phyloP scores from a whole-genome alignment of 257 asterid genomes.

The Primulina huaijiensis region DNA sequence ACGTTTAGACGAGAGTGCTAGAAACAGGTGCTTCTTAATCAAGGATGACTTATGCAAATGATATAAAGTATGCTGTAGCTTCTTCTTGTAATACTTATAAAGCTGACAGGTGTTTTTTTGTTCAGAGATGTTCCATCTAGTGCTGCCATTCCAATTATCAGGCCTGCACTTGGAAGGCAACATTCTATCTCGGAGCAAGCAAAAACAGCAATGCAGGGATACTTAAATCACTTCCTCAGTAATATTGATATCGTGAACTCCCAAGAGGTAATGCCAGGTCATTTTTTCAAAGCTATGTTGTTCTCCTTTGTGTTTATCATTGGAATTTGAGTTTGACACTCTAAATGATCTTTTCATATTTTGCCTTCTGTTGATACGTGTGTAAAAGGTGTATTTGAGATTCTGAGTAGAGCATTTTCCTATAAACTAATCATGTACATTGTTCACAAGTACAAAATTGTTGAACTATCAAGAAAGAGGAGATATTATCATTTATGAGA shows the following conservation, averaged over 20 bases:
- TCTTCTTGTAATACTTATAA: slow-evolving; percentile 64
- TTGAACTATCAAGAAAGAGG: too few species aligned
- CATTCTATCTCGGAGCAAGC: slow-evolving; percentile 86
- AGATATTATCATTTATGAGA: too few species aligned
- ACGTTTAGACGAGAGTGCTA: slow-evolving; percentile 66
- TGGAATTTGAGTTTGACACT: slow-evolving; percentile 13
- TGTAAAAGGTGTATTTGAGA: not conserved
- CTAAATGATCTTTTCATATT: slow-evolving; percentile 12
- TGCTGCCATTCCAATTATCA: slow-evolving; percentile 90
- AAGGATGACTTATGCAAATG: slow-evolving; percentile 29
- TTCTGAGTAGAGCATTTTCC: not conserved
- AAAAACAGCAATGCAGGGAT: slow-evolving; percentile 91
- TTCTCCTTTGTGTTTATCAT: slow-evolving; percentile 19
- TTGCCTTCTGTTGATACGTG: slow-evolving; percentile 7
- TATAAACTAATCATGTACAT: not conserved
- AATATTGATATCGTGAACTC: slow-evolving; percentile 88
- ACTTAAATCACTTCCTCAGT: slow-evolving; percentile 88
- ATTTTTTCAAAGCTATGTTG: slow-evolving; percentile 10
- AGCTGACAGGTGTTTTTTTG: slow-evolving; percentile 98
- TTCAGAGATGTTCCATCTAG: slow-evolving; percentile 99
- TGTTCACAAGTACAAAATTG: not conserved
- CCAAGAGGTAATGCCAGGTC: slow-evolving; percentile 58
- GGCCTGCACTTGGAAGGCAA: slow-evolving; percentile 94
- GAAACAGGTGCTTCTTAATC: slow-evolving; percentile 65
- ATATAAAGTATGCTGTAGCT: slow-evolving; percentile 38